Base-by-base conservation (phyloP, 2,329 filamentous ascomycete species). In the Alternaria brassicae region DNA sequence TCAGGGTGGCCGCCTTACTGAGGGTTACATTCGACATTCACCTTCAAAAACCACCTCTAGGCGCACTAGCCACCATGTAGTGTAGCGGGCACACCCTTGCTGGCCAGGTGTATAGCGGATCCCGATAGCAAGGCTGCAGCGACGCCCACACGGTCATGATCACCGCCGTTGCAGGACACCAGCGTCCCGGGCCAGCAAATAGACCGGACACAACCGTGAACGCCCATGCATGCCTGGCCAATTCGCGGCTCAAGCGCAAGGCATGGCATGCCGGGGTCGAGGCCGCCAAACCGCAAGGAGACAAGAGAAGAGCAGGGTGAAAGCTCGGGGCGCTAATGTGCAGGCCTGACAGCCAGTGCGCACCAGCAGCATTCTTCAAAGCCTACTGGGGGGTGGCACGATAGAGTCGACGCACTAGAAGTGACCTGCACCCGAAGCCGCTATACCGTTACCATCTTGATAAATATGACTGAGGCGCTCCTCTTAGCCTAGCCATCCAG, bases 361-460 rank as follows among this genome's bases (percentile, higher is more conserved):
- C 65, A 63, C 56, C 57, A 63, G 48, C 57, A 63, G 51, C 60
- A 62, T 69, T 67, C 67, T 67, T 67, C 63, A 61, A 62, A 53
- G 42, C 64, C 60, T 47, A 61, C 68, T 71, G 70, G 72, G 72
- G 17, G 68, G 59, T 42, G 40, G 44, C 44, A 61, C 63, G 70
- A 72, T 72, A 69, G 67, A 75, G 67, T 70, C 68, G 72, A 72
- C 69, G 70, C 74, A 73, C 69, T 72, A 72, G 62, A 67, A 60
- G 62, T 67, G 62, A 64, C 58, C 56, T 66, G 58, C 56, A 51
- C 57, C 62, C 47, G 44, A 52, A 36, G 45, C 59, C 56, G 56
- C 62, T 56, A 61, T 61, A 28, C 65, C 65, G 62, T 59, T 51
- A 53, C 58, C 48, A 61, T 58, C 54, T 63, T 63, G 64, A 67